Evolutionary conservation across 331 rosid species (phyloP), one percentile per base, ranked within the genome.

Genomic region (Quercus lobata): DNA sequence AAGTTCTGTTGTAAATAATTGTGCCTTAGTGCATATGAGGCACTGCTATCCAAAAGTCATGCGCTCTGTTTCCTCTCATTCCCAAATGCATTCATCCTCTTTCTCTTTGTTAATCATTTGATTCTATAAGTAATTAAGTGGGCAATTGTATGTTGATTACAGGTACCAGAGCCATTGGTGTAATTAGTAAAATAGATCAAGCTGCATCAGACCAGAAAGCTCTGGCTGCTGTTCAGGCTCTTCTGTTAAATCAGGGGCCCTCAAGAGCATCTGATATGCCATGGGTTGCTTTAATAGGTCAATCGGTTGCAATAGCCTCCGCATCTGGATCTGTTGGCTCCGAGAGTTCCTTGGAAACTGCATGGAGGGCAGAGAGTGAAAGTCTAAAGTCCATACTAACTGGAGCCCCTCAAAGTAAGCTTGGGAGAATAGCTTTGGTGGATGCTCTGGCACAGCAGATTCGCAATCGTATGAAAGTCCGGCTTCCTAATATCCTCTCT

Each of bases 311-410:
- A 55, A 91, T 94, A 78, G 97, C 97, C 77, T 87, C 97, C 32
- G 83, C 97, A 86, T 90, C 98, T 80, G 97, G 97, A 78, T 86
- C 88, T 65, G 84, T 84, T 21, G 90, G 92, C 57, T 85, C 98
- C 30, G 97, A 94, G 77, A 92, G 54, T 87, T 92, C 98, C 37
- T 78, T 94, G 84, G 98, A 94, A 87, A 92, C 96, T 75, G 98
- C 98, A 5, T 94, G 98, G 98, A 90, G 83, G 71, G 98, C 98
- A 78, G 98, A 94, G 86, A 91, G 90, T 77, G 98, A 94, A 86
- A 94, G 96, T 90, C 90, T 94, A 27, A 94, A 94, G 85, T 92
- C 98, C 57, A 94, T 94, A 82, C 78, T 94, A 80, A 85, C 94
- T 27, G 98, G 98, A 76, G 96, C 98, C 56, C 97, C 98, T 55